Evolutionary conservation across 2,329 filamentous ascomycete genomes (phyloP).

Genomic region (Colletotrichum falcatum): DNA sequence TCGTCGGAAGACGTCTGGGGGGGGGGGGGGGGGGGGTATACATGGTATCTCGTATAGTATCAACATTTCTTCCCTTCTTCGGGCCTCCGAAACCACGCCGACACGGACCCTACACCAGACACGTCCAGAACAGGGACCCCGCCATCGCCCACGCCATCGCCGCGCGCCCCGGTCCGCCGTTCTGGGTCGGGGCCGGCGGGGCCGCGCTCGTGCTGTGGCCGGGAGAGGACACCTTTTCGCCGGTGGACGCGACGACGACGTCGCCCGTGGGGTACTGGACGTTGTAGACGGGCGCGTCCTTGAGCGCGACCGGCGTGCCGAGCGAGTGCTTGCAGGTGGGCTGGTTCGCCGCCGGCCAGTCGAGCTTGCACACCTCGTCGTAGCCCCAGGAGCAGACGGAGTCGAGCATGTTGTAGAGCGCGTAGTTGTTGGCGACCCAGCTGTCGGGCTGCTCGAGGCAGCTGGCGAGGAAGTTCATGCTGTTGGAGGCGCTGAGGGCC

Average conservation of each 20-base stretch:
- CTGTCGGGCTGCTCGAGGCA: constrained; percentile 55
- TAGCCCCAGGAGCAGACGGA: constrained; percentile 58
- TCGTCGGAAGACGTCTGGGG: constrained; percentile 24
- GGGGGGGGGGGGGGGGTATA: constrained; percentile 4
- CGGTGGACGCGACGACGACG: constrained; percentile 51
- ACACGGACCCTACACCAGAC: constrained; percentile 18
- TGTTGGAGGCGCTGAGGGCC: constrained; percentile 61
- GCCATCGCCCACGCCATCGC: constrained; percentile 1
- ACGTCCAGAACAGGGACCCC: constrained; percentile 28
- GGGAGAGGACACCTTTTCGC: constrained; percentile 24
- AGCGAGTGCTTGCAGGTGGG: constrained; percentile 57
- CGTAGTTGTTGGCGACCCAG: constrained; percentile 63
- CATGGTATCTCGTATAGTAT: constrained; percentile 35
- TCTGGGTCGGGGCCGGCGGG: constrained; percentile 23
- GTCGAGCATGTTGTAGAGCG: constrained; percentile 65
- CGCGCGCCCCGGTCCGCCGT: constrained; percentile 10
- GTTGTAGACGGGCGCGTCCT: constrained; percentile 58
- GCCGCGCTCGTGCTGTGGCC: constrained; percentile 25
- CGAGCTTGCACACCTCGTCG: constrained; percentile 60
- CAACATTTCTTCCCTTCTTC: not conserved
- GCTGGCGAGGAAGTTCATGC: constrained; percentile 64
- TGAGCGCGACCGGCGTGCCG: constrained; percentile 52
- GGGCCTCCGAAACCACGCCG: not conserved
- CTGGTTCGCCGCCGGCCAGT: constrained; percentile 59
- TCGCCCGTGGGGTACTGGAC: constrained; percentile 60